Evolutionary conservation across 2,329 filamentous ascomycete species (phyloP).

Genomic region (Rhytidhysteron rufulum): DNA sequence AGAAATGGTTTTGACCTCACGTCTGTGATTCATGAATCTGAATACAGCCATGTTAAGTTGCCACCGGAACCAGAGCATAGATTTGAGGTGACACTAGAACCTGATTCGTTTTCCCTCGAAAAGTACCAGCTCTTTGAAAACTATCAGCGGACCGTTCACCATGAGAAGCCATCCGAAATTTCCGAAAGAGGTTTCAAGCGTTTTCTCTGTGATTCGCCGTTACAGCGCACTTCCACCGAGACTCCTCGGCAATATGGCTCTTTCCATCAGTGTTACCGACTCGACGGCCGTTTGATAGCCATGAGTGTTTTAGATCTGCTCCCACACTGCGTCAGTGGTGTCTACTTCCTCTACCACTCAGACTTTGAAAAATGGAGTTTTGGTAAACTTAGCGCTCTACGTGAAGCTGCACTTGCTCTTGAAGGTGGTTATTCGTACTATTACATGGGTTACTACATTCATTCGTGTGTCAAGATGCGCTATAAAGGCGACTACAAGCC

Average conservation of each 20-base stretch:
- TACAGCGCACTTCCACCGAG: slow-evolving; percentile 47
- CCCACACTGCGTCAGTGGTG: slow-evolving; percentile 72
- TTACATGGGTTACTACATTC: slow-evolving; percentile 83
- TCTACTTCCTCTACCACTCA: slow-evolving; percentile 79
- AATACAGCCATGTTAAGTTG: slow-evolving; percentile 51
- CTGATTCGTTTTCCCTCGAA: slow-evolving; percentile 68
- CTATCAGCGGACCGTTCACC: slow-evolving; percentile 71
- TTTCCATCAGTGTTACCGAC: slow-evolving; percentile 76
- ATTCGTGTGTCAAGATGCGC: slow-evolving; percentile 75
- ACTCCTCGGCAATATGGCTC: slow-evolving; percentile 62
- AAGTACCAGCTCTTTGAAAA: slow-evolving; percentile 70
- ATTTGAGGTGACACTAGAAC: slow-evolving; percentile 67
- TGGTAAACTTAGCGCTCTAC: slow-evolving; percentile 71
- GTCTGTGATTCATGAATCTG: slow-evolving; percentile 66
- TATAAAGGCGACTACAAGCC: slow-evolving; percentile 80
- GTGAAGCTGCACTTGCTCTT: slow-evolving; percentile 66
- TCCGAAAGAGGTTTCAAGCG: slow-evolving; percentile 60
- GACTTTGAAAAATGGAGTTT: slow-evolving; percentile 67
- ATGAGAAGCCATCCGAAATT: slow-evolving; percentile 60
- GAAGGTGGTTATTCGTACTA: slow-evolving; percentile 71
- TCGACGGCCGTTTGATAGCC: slow-evolving; percentile 72
- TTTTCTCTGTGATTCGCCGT: slow-evolving; percentile 71
- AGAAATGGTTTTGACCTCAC: slow-evolving; percentile 65
- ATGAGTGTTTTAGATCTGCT: slow-evolving; percentile 74
- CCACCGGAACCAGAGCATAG: slow-evolving; percentile 63